Percentiles rank a stretch among this genome's conserved stretches.
Conservation (phyloP, 2,329 filamentous ascomycete species). For the Xylaria sp. region DNA sequence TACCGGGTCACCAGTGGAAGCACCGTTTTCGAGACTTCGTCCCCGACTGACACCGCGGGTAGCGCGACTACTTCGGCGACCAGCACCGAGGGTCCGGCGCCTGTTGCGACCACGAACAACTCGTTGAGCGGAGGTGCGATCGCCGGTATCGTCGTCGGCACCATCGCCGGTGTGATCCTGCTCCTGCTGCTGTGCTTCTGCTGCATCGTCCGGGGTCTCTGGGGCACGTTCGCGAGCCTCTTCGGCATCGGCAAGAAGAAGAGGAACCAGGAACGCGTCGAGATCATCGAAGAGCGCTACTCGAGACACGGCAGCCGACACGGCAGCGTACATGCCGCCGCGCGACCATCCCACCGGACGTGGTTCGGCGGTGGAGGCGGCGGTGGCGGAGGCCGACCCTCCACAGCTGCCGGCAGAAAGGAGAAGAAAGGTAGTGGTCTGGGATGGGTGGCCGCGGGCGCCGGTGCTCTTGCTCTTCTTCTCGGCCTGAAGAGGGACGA, state of each 20-base stretch:
- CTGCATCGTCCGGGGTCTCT: constrained; percentile 67
- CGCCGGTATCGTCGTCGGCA: constrained; percentile 78
- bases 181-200: constrained; percentile 74
- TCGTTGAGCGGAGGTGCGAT: constrained; percentile 72
- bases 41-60: constrained; percentile 55
- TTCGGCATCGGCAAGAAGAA: constrained; percentile 59
- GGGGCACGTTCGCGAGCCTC: constrained; percentile 60
- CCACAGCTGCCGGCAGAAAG: constrained; percentile 39
- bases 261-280: constrained; percentile 55
- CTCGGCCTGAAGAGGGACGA: constrained; percentile 55
- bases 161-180: constrained; percentile 66
- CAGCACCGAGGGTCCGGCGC: constrained; percentile 46
- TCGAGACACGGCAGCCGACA: constrained; percentile 52
- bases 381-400: constrained; percentile 45
- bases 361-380: constrained; percentile 60
- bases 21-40: constrained; percentile 39
- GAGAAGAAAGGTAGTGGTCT: constrained; percentile 54
- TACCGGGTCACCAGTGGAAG: constrained; percentile 57
- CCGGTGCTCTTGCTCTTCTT: constrained; percentile 55
- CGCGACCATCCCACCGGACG: constrained; percentile 57
- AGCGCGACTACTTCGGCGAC: constrained; percentile 58
- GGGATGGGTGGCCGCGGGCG: constrained; percentile 57
- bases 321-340: constrained; percentile 43
- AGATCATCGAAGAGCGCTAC: constrained; percentile 66
- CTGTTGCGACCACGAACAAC: constrained; percentile 45